These are phyloP conservation scores for Axilococcus clingmanii DNA, from an alignment of 139 green algal genomes.

Conservation along the genomic window DNA sequence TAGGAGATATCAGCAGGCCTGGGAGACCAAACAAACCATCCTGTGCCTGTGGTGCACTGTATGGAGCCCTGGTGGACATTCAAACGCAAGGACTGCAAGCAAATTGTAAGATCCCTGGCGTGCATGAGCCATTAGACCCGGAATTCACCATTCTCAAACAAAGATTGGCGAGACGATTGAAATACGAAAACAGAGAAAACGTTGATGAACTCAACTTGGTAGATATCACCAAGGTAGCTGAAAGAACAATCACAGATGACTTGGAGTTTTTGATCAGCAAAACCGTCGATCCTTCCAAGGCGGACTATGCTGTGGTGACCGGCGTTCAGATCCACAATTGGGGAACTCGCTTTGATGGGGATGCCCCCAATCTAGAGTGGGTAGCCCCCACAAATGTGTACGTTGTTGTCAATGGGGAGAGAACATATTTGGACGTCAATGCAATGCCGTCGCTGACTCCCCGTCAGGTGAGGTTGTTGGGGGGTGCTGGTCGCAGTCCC, in stretches of 20 bases:
- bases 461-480: slow-evolving; percentile 33
- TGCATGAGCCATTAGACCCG: slow-evolving; percentile 69
- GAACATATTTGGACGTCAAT: slow-evolving; percentile 57
- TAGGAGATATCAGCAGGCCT: slow-evolving; percentile 55
- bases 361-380: slow-evolving; percentile 63
- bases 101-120: slow-evolving; percentile 44
- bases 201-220: slow-evolving; percentile 47
- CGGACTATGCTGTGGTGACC: slow-evolving; percentile 78
- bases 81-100: slow-evolving; percentile 21
- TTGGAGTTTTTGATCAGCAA: slow-evolving; percentile 78
- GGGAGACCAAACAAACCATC: slow-evolving; percentile 37
- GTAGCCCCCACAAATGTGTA: slow-evolving; percentile 50
- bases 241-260: slow-evolving; percentile 75
- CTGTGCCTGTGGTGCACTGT: slow-evolving; percentile 73
- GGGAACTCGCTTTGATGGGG: slow-evolving; percentile 36
- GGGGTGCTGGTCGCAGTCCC: slow-evolving; percentile 2
- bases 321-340: slow-evolving; percentile 87
- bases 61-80: slow-evolving; percentile 39
- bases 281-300: slow-evolving; percentile 61
- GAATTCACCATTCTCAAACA: slow-evolving; percentile 85
- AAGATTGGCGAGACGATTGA: slow-evolving; percentile 58
- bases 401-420: slow-evolving; percentile 61
- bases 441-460: slow-evolving; percentile 36
- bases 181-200: slow-evolving; percentile 20
- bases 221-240: slow-evolving; percentile 62